Percentiles rank a stretch among this genome's conserved stretches.
Evolutionary conservation across 805 yeast genomes (phyloP).

Genomic region (Ogataea degrootiae): DNA sequence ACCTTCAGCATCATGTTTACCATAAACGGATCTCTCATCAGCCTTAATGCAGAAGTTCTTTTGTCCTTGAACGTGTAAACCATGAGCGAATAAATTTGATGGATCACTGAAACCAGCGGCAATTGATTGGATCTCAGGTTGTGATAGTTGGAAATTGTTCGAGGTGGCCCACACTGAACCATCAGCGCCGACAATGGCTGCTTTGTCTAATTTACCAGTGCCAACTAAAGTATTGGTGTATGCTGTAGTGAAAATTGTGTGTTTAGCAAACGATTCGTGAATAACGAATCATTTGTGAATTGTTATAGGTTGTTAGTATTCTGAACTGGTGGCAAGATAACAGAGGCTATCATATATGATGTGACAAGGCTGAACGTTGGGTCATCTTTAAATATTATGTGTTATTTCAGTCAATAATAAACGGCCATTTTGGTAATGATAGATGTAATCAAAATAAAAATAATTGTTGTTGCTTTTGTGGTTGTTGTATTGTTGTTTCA

Average conservation of each 20-base stretch:
- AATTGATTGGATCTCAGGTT: constrained; percentile 66
- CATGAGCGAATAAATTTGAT: constrained; percentile 72
- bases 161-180: constrained; percentile 96
- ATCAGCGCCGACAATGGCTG: constrained; percentile 89
- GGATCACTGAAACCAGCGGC: constrained; percentile 82
- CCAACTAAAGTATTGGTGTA: constrained; percentile 90
- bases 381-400: too few relatives aligned
- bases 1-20: constrained; percentile 86
- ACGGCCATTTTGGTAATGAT: too few relatives aligned
- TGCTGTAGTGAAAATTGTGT: constrained; percentile 43
- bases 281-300: background rate
- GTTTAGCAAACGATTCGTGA: background rate
- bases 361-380: too few relatives aligned
- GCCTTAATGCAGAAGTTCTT: constrained; percentile 87
- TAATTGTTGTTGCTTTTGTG: too few relatives aligned
- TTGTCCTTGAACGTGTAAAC: constrained; percentile 78
- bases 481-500: too few relatives aligned
- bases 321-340: too few relatives aligned
- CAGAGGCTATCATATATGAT: too few relatives aligned
- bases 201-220: constrained; percentile 85
- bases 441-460: too few relatives aligned
- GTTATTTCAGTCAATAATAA: too few relatives aligned
- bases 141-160: constrained; percentile 56
- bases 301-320: background rate
- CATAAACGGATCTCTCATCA: constrained; percentile 90